A percentile compares a stretch with the other conserved stretches of the same genome.
These are phyloP conservation scores for Carallia brachiata DNA, from an alignment of 345 rosid species.

Conservation along the genomic window DNA sequence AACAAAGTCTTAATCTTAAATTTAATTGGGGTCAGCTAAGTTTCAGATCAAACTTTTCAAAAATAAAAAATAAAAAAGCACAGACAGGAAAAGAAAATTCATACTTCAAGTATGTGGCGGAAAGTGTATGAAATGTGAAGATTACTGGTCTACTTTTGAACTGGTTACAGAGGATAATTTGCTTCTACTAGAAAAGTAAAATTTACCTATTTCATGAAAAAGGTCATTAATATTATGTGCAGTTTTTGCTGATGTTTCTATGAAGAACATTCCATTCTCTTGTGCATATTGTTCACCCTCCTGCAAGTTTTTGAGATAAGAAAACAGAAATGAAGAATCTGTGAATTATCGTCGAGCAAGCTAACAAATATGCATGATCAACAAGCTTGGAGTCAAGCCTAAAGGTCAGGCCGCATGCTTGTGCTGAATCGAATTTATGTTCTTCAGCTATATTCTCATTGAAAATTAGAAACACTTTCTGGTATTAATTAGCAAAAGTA, in stretches of 20 bases:
- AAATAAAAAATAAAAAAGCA: too few relatives aligned
- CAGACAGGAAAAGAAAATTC: not conserved
- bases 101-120: too few relatives aligned
- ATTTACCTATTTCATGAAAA: constrained; percentile 40
- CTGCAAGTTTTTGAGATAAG: constrained; percentile 8
- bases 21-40: too few relatives aligned
- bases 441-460: not conserved
- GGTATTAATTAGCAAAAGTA: too few relatives aligned
- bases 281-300: constrained; percentile 38
- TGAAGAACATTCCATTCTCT: constrained; percentile 43
- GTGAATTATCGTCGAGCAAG: not conserved
- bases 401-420: not conserved
- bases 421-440: not conserved
- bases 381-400: not conserved
- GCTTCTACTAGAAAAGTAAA: too few relatives aligned
- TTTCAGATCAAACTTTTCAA: too few relatives aligned
- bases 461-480: not conserved
- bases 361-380: not conserved
- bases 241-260: constrained; percentile 47
- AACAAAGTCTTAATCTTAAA: not conserved
- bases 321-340: not conserved
- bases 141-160: too few relatives aligned
- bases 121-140: too few relatives aligned
- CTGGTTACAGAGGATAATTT: too few relatives aligned
- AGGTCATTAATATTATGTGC: constrained; percentile 37